Base-by-base conservation (phyloP, 2,329 filamentous ascomycete species). In the Xylaria hypoxylon region DNA sequence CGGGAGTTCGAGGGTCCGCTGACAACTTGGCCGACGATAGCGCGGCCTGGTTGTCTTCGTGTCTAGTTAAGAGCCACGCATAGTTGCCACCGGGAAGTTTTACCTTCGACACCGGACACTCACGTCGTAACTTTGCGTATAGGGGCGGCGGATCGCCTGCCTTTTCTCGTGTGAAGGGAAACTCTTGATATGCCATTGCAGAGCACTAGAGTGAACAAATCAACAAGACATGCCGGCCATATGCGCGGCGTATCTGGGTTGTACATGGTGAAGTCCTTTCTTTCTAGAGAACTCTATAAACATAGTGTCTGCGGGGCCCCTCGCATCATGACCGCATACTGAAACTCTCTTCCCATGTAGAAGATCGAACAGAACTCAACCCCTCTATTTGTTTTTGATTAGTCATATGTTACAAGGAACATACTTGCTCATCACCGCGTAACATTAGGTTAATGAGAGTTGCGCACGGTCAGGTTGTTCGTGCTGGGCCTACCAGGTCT, bases 131-230 rank as follows among this genome's bases (percentile, higher is more conserved):
- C 19, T 47, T 61, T 13, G 44, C 44, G 38, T 61, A 57, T 17
- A 51, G 6, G 2, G 48, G 7, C 11, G 55, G 51, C n/a, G 67
- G 64, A 8, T 60, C 42, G 15, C 38, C 26, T 15, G 40, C 33
- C 42, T 59, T 38, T 45, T 68, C 64, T 24, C 64, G 50, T 7
- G 53, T 44, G n/a, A 68, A 68, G 15, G 64, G 67, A 53, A 68
- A 68, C 22, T 53, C 47, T 19, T 6, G 48, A 45, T 11, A 45
- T 19, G 31, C 48, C 26, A 53, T 61, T 24, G 13, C 17, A 13
- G 17, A 45, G 24, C 11, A 35, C 4, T 3, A 17, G n/a, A 4
- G 13, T 24, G 11, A 17, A 26, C 13, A 6, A 8, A 45, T 26
- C n/a, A 53, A 53, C 52, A 53, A 13, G 26, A 53, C 26, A 19